phyloP scores from a whole-genome alignment of 2,329 filamentous ascomycete species.

The Aaosphaeria arxii region DNA sequence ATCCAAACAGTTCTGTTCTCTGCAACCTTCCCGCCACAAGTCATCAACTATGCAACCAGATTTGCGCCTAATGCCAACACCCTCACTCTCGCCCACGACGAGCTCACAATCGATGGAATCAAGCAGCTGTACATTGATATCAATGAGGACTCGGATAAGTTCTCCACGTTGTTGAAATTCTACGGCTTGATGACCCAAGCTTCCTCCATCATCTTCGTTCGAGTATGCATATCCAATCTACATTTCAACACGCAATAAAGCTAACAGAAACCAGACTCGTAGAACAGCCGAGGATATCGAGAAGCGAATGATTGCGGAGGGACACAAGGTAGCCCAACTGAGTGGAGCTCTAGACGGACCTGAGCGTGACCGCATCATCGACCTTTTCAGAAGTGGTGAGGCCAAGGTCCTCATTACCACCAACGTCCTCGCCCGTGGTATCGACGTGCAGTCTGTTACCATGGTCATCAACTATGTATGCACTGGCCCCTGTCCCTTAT shows the following conservation, averaged over 20 bases:
- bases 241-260: background rate
- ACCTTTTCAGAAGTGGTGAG: conserved; percentile 79
- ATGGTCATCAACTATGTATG: conserved; percentile 94
- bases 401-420: conserved; percentile 98
- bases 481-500: background rate
- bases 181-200: conserved; percentile 96
- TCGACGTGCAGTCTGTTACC: conserved; percentile 86
- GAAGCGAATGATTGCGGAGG: conserved; percentile 79
- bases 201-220: conserved; percentile 97
- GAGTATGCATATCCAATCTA: conserved; percentile 52
- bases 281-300: conserved; percentile 84
- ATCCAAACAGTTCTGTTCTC: conserved; percentile 95
- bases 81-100: conserved; percentile 82
- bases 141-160: conserved; percentile 76
- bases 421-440: conserved; percentile 92
- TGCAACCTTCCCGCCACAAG: conserved; percentile 84
- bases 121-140: conserved; percentile 98
- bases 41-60: conserved; percentile 75
- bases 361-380: conserved; percentile 79
- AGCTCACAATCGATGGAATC: conserved; percentile 94
- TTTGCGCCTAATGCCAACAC: conserved; percentile 86
- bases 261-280: conserved; percentile 60
- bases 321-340: conserved; percentile 86
- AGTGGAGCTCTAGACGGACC: conserved; percentile 83
- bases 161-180: conserved; percentile 82